phyloP scores from a whole-genome alignment of 2,329 filamentous ascomycete genomes.

The Paraconiothyrium brasiliense region DNA sequence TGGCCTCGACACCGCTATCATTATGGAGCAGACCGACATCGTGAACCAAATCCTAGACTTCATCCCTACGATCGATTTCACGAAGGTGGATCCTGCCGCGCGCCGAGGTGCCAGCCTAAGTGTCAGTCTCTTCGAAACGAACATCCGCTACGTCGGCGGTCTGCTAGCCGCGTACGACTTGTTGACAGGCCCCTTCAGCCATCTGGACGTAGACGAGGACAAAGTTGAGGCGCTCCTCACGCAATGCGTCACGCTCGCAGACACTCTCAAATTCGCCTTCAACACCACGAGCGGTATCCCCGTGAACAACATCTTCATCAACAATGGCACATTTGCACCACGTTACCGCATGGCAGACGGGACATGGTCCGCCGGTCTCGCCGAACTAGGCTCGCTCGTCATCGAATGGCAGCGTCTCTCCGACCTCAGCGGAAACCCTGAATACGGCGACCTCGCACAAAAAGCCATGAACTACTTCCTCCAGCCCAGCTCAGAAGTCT shows the following conservation, averaged over 20 bases:
- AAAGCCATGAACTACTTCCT: conserved; percentile 74
- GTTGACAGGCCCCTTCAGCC: conserved; percentile 69
- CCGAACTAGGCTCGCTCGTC: conserved; percentile 76
- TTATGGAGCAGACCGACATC: conserved; percentile 67
- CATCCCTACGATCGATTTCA: conserved; percentile 63
- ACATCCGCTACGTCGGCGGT: conserved; percentile 41
- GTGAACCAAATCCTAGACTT: conserved; percentile 61
- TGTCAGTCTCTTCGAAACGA: conserved; percentile 48
- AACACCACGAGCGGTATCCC: conserved; percentile 76
- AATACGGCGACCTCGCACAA: conserved; percentile 72
- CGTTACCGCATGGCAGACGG: conserved; percentile 45
- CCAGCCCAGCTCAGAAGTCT: conserved; percentile 58
- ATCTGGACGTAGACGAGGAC: conserved; percentile 54
- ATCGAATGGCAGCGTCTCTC: conserved; percentile 83
- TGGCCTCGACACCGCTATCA: conserved; percentile 66
- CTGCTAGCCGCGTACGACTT: conserved; percentile 38
- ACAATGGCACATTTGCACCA: conserved; percentile 58
- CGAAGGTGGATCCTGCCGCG: conserved; percentile 36
- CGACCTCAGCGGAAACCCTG: conserved; percentile 72
- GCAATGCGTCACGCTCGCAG: conserved; percentile 73
- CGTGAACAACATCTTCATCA: conserved; percentile 71
- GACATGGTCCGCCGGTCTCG: conserved; percentile 69
- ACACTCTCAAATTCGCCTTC: conserved; percentile 77
- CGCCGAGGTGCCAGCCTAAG: conserved; percentile 31
- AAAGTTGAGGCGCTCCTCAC: conserved; percentile 66